A percentile compares a stretch with the other conserved stretches of the same genome.
Conservation (phyloP, 164 flowering plant genomes). For the Liquidambar formosana region DNA sequence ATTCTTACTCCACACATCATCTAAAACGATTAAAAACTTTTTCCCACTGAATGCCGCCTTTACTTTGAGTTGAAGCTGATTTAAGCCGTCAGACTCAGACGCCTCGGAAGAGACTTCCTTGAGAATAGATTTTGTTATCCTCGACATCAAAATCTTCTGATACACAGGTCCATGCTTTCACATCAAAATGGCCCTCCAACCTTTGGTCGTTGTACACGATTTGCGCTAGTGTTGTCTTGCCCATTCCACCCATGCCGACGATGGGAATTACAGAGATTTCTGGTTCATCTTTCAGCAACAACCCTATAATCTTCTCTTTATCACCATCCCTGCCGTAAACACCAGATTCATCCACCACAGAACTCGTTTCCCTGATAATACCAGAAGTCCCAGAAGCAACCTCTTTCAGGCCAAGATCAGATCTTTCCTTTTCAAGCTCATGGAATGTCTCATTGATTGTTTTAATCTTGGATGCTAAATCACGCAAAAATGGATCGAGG, state of each 20-base stretch:
- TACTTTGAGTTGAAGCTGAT: slow-evolving; percentile 9
- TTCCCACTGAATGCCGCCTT: slow-evolving; percentile 1
- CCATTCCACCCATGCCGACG: no score
- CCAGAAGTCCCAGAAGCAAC: no score
- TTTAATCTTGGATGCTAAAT: no score
- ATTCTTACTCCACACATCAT: no score
- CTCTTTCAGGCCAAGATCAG: no score
- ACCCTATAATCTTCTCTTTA: not conserved
- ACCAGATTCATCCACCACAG: no score
- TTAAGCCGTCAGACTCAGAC: slow-evolving; percentile 7
- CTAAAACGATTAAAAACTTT: no score
- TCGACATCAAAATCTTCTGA: slow-evolving; percentile 11
- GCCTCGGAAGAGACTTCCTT: no score
- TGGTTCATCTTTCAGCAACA: slow-evolving; percentile 1
- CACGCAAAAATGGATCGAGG: no score
- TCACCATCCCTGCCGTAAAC: slow-evolving; percentile 12
- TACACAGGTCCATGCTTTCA: slow-evolving; percentile 14
- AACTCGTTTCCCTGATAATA: no score
- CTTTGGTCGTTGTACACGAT: slow-evolving; percentile 9
- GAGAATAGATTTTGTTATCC: slow-evolving; percentile 4
- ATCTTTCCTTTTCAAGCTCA: no score
- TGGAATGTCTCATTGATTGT: no score
- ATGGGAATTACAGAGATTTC: slow-evolving; percentile 7
- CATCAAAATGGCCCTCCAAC: slow-evolving; percentile 4
- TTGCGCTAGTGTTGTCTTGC: slow-evolving; percentile 18